Evolutionary conservation across 2,329 filamentous ascomycete species (phyloP).

Genomic region (Venturiaceae sp.): DNA sequence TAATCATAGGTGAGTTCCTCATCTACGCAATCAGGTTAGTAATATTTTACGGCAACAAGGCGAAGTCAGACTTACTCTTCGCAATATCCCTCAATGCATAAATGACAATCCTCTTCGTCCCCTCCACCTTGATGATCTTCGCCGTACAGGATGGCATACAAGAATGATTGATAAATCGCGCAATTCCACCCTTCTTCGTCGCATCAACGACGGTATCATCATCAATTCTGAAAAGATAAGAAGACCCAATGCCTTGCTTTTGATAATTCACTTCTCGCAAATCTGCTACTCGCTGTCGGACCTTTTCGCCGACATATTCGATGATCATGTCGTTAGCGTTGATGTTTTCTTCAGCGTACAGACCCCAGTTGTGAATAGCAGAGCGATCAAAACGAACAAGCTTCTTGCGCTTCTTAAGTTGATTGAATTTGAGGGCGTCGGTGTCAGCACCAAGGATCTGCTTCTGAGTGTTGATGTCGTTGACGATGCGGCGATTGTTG

Average conservation of each 20-base stretch:
- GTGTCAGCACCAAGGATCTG: conserved; percentile 69
- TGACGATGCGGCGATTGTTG: conserved; percentile 88
- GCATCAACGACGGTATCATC: conserved; percentile 97
- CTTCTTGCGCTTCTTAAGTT: conserved; percentile 99
- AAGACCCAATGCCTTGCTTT: conserved; percentile 93
- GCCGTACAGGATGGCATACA: conserved; percentile 98
- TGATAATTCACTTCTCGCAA: conserved; percentile 86
- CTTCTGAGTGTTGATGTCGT: conserved; percentile 92
- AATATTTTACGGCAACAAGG: not conserved
- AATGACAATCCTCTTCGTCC: conserved; percentile 96
- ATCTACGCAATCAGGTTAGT: conserved; percentile 44
- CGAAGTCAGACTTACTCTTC: conserved; percentile 59
- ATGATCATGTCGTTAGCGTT: conserved; percentile 99
- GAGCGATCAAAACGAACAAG: conserved; percentile 96
- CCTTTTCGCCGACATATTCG: conserved; percentile 96
- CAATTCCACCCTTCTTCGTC: conserved; percentile 96
- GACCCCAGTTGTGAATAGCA: conserved; percentile 96
- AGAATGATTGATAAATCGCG: conserved; percentile 96
- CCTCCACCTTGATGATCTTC: conserved; percentile 98
- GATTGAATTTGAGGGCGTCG: conserved; percentile 93
- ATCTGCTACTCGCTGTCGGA: conserved; percentile 95
- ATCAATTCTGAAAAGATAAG: conserved; percentile 95
- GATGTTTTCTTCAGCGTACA: conserved; percentile 97
- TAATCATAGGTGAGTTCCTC: conserved; percentile 99
- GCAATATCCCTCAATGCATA: conserved; percentile 93